Percentiles rank a stretch among this genome's conserved stretches.
These are phyloP conservation scores for Globisporangium paroecandrum DNA, from an alignment of 352 stramenopile genomes.

Conservation along the genomic window DNA sequence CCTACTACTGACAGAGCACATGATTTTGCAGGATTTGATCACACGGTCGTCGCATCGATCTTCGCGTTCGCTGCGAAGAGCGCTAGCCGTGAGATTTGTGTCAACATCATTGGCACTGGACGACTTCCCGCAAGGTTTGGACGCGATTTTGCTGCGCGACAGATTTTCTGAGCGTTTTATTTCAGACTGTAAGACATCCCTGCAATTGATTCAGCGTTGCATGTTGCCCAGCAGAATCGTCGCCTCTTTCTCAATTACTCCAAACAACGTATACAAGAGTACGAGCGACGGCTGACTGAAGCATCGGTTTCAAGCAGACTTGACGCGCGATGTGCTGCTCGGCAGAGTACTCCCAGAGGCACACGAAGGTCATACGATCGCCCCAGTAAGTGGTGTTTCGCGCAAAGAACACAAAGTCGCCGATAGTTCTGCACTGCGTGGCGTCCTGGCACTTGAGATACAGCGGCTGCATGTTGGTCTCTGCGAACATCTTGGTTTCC, in stretches of 20 bases:
- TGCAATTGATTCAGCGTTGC: no score
- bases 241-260: not conserved
- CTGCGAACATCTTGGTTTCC: constrained; percentile 61
- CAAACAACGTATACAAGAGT: constrained; percentile 34
- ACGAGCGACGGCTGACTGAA: constrained; percentile 41
- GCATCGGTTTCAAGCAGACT: constrained; percentile 67
- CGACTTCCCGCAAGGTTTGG: no score
- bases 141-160: no score
- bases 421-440: constrained; percentile 46
- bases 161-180: no score
- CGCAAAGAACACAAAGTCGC: constrained; percentile 73
- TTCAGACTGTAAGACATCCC: no score
- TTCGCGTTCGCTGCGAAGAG: not conserved
- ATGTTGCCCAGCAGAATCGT: no score
- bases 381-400: constrained; percentile 78
- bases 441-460: constrained; percentile 61
- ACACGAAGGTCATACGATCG: constrained; percentile 83
- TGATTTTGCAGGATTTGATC: not conserved
- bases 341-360: constrained; percentile 72
- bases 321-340: constrained; percentile 42
- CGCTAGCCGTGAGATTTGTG: not conserved
- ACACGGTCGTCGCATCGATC: not conserved
- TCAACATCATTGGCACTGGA: not conserved
- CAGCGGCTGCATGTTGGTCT: constrained; percentile 72
- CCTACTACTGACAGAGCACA: not conserved